These are phyloP conservation scores for Trichoderma breve DNA, from an alignment of 2,329 filamentous ascomycete species.

Conservation along the genomic window DNA sequence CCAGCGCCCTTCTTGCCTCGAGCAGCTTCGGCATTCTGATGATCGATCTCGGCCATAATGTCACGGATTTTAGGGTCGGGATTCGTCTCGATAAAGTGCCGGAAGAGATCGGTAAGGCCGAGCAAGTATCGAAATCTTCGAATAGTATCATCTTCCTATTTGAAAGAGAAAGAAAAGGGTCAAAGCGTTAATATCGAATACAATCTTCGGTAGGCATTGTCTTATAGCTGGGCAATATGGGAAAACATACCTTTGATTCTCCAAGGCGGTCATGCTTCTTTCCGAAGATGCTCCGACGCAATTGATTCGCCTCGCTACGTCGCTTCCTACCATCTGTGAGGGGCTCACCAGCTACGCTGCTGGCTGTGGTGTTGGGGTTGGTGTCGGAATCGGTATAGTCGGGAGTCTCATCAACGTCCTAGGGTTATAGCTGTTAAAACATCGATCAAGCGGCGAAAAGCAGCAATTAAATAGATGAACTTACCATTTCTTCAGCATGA, in stretches of 20 bases:
- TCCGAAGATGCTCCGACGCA: slow-evolving; percentile 88
- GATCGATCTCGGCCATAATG: slow-evolving; percentile 91
- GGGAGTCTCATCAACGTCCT: slow-evolving; percentile 64
- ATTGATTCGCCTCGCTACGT: slow-evolving; percentile 81
- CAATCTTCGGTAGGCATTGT: neutral
- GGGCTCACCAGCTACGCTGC: slow-evolving; percentile 78
- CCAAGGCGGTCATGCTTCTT: slow-evolving; percentile 92
- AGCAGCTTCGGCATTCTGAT: slow-evolving; percentile 75
- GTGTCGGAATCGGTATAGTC: slow-evolving; percentile 67
- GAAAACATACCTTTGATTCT: slow-evolving; percentile 73
- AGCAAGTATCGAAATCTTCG: slow-evolving; percentile 91
- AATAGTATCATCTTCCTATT: slow-evolving; percentile 88
- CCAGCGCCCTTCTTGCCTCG: slow-evolving; percentile 70
- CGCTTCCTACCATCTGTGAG: slow-evolving; percentile 76
- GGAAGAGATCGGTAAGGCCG: slow-evolving; percentile 92
- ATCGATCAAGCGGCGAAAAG: neutral
- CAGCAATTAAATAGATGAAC: slow-evolving; percentile 21
- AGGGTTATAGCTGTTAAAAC: neutral
- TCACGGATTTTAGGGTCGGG: slow-evolving; percentile 92
- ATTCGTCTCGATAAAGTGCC: slow-evolving; percentile 98
- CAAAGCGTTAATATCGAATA: neutral
- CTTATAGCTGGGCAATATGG: neutral
- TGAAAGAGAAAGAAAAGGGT: neutral
- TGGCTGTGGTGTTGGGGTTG: slow-evolving; percentile 69
- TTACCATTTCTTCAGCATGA: slow-evolving; percentile 51